Percentiles rank a stretch among this genome's conserved stretches.
These are phyloP conservation scores for Candida caryicola DNA, from an alignment of 805 yeast genomes.

Conservation along the genomic window DNA sequence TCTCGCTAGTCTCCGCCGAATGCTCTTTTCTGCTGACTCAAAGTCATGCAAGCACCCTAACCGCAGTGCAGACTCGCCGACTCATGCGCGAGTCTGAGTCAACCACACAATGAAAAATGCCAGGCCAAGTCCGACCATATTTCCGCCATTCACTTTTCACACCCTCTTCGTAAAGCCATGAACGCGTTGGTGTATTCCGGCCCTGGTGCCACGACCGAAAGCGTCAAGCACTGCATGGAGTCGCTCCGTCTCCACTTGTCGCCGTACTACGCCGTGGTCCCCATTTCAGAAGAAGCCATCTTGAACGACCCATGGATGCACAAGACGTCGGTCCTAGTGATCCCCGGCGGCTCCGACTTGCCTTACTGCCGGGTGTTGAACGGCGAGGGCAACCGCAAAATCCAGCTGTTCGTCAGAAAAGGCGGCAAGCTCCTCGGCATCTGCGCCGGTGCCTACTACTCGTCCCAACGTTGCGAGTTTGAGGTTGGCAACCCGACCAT, in stretches of 20 bases:
- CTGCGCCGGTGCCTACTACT: conserved; percentile 95
- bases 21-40: no score
- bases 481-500: conserved; percentile 66
- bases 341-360: conserved; percentile 97
- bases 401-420: conserved; percentile 58
- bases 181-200: conserved; percentile 35
- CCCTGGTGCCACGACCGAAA: conserved; percentile 84
- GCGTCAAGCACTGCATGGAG: conserved; percentile 80
- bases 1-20: no score
- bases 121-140: no score
- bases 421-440: conserved; percentile 88
- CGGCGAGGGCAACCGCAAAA: conserved; percentile 62
- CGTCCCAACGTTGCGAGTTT: conserved; percentile 72
- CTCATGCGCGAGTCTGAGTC: no score
- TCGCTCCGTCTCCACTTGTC: conserved; percentile 72
- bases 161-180: conserved; percentile 17
- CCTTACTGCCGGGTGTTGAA: conserved; percentile 75
- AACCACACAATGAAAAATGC: no score
- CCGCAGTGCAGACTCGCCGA: no score
- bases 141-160: not conserved
- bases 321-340: conserved; percentile 73
- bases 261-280: conserved; percentile 83
- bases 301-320: conserved; percentile 84
- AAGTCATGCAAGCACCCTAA: no score
- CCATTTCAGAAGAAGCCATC: conserved; percentile 61